Conservation (phyloP, 2,329 filamentous ascomycete genomes). For the Aspergillus sp. region DNA sequence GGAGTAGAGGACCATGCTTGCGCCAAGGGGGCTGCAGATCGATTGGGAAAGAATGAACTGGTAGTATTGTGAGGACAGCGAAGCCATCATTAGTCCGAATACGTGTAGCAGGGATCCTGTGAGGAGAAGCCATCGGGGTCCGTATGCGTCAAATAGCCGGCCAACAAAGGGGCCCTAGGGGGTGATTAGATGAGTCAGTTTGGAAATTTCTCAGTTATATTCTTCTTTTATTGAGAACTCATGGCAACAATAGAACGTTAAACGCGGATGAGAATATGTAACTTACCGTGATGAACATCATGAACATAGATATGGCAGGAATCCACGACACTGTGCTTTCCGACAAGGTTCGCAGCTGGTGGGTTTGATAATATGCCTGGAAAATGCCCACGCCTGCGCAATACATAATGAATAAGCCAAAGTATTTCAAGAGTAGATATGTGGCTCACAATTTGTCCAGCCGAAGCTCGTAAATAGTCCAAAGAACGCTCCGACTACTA, state of each 20-base stretch:
- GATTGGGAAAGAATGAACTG: constrained; percentile 57
- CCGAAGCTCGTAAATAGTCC: constrained; percentile 50
- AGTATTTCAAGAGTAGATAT: not conserved
- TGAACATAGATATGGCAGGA: constrained; percentile 56
- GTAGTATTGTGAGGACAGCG: constrained; percentile 41
- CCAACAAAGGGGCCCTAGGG: constrained; percentile 54
- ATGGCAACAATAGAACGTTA: too few relatives aligned
- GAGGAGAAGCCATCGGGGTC: constrained; percentile 57
- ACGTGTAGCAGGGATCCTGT: constrained; percentile 55
- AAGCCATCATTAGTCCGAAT: constrained; percentile 57
- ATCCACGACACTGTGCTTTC: constrained; percentile 61
- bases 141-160: constrained; percentile 63
- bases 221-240: too few relatives aligned
- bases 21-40: constrained; percentile 52
- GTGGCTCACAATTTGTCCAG: constrained; percentile 45
- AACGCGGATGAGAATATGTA: too few relatives aligned
- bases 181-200: not conserved
- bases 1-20: constrained; percentile 22
- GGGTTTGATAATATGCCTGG: constrained; percentile 58
- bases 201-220: not conserved
- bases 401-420: constrained; percentile 6
- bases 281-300: constrained; percentile 52
- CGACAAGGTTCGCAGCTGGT: constrained; percentile 51
- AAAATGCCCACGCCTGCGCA: constrained; percentile 53
- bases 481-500: constrained; percentile 50